Base-by-base conservation (phyloP, 1,284 basidiomycete species). In the Pseudozyma pruni region DNA sequence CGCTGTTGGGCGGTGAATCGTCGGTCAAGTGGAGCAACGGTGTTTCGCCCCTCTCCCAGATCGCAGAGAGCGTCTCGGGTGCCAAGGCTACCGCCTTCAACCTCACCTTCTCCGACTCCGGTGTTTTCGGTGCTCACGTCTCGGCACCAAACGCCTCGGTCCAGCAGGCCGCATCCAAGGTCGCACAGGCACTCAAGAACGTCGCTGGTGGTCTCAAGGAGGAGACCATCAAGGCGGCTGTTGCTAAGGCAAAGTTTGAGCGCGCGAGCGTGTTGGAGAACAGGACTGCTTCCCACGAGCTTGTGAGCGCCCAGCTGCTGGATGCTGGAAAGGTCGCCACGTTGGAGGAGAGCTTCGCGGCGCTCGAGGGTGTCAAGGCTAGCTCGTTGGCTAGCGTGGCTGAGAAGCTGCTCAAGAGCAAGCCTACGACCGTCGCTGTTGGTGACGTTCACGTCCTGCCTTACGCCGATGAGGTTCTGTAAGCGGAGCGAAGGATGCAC, bases 21-120 rank as follows among this genome's bases (percentile, higher is more conserved):
- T 67, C 67, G 14, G 77, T 82, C 63, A 82, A 81, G 75, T 82
- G 80, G 80, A 70, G 58, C 48, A 53, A 64, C 37, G 79, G 80
- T 31, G 44, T 66, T 23, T 77, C 78, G 22, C 77, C 79, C 16
- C 69, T 82, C 23, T 58, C 70, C 8, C 56, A 69, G 55, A 43
- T 78, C 27, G 52, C 46, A 27, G 68, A 71, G 17, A 57, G 43
- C 47, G 57, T 76, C 25, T 13, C 19, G 11, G 75, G 75, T 44
- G 72, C 74, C 40, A 38, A 62, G 44, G 80, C 74, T 8, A 49
- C 61, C 25, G 74, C 79, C 20, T 81, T 82, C 77, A 81, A 79
- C 74, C 45, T 78, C 14, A 40, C 58, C 42, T 79, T 79, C 56
- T 66, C 66, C 53, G 77, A 80, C 60, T 63, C 71, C 4, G 80